These are phyloP conservation scores for Phytophthora sp. DNA, from an alignment of 352 stramenopile genomes.

Conservation along the genomic window DNA sequence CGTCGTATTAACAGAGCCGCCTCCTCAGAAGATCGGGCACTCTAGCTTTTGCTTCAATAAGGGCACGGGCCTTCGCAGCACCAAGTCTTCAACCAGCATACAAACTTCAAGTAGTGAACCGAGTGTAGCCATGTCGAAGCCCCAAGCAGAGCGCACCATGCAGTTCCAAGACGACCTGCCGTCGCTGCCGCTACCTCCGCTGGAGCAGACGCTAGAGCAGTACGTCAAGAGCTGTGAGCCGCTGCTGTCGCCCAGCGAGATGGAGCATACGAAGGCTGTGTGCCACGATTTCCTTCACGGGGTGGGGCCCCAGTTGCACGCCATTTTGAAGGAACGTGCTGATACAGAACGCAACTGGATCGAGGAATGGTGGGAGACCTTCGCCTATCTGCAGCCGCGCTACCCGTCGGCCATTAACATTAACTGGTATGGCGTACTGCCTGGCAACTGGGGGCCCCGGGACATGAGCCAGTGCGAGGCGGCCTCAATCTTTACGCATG, in stretches of 20 bases:
- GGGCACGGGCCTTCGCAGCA: conserved; percentile 31
- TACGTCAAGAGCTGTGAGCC: conserved; percentile 94
- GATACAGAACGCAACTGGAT: conserved; percentile 89
- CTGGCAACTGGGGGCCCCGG: conserved; percentile 90
- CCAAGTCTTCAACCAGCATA: conserved; percentile 12
- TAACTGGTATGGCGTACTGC: conserved; percentile 97
- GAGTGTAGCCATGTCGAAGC: conserved; percentile 26
- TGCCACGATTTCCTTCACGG: conserved; percentile 91
- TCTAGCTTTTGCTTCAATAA: conserved; percentile 34
- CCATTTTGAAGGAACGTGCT: conserved; percentile 85
- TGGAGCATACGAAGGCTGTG: conserved; percentile 91
- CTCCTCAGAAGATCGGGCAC: conserved; percentile 29
- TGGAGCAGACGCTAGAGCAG: conserved; percentile 93
- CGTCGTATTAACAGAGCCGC: conserved; percentile 8
- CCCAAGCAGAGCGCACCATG: conserved; percentile 64
- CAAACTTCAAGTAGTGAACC: background rate
- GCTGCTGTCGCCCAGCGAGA: conserved; percentile 85
- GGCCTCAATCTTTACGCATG: conserved; percentile 84
- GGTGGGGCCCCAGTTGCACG: conserved; percentile 91
- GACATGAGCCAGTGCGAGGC: conserved; percentile 93
- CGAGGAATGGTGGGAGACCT: conserved; percentile 97
- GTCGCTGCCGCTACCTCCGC: conserved; percentile 90
- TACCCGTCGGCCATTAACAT: conserved; percentile 98
- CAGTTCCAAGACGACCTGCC: conserved; percentile 91
- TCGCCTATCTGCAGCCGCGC: conserved; percentile 94